Base-by-base conservation (phyloP, 108 stramenopile species). In the Pelagomonas calceolata region DNA sequence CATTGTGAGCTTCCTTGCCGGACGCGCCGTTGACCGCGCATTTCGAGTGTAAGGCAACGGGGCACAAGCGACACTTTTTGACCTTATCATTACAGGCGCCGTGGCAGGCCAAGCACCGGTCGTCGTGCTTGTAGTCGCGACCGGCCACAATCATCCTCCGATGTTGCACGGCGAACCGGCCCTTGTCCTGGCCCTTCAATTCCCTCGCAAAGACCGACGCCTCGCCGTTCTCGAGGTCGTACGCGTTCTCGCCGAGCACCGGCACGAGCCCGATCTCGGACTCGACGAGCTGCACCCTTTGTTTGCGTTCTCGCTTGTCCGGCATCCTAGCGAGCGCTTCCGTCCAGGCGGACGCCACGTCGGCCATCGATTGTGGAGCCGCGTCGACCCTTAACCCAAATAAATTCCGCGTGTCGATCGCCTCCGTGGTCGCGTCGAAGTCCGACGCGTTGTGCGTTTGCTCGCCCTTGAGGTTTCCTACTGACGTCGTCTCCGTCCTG, bases 201-300 rank as follows among this genome's bases (percentile, higher is more conserved):
- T 89, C 88, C 5, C 84, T 68, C 34, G 69, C 75, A 76, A 85
- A 90, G 34, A 85, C 85, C 43, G 85, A 86, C 0, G 77, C 70
- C 63, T 90, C 89, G 4, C 89, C 89, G 0, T 45, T 66, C 43
- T 84, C 66, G n/a, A 87, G 73, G 36, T 74, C 77, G 67, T 90
- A 90, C 36, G 86, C 72, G 73, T 90, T 90, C 33, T 80, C 65
- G 32, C 79, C 80, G 69, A 89, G 71, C 18, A 89, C 84, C 10
- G 86, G 85, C 33, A 89, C 86, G 34, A 45, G 36, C 17, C 66
- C 39, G 32, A 82, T 82, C 18, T 68, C 74, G 0, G 76, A 80
- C 33, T 85, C 70, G 29, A 85, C 69, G 75, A 82, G 71, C 39
- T 82, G 37, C 30, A 89, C 51, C 39, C 83, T 80, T 33, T 75